Evolutionary conservation across 306 rosid genomes (phyloP), one percentile per base, ranked within the genome.

Genomic region (Senna tora): DNA sequence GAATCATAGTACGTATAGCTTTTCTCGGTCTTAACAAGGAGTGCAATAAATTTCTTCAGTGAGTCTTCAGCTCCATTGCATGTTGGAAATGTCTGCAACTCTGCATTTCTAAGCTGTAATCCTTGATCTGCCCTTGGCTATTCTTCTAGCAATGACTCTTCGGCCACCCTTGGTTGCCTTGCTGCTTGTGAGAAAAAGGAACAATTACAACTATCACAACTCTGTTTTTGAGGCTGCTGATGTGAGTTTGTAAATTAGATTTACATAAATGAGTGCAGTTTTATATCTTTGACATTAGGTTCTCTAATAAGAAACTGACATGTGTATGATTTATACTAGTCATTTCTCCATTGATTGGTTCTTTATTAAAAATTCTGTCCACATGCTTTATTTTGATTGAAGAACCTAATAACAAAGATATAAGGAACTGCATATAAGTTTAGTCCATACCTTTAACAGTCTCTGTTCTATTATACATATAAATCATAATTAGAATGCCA

Each of bases 41-140:
- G 16, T 63, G 67, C 38, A 21, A 76, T 25, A 67, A 53, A 60
- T 33, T 79, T 69, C 75, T 43, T 56, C 11, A 49, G 76, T 69
- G 78, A 71, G 75, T 56, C 42, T 33, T 60, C 66, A 60, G 11
- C 14, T 73, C 65, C 60, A 52, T 38, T 19, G 47, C 47, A 36
- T 36, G 28, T 21, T 5, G 15, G 15, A 5, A 8, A 4, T 8
- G 65, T 65, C 77, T 74, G 55, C 39, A 19, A 79, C 19, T 45
- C 85, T 91, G 55, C 39, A 19, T 81, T 22, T 45, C 85, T 91
- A 94, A 58, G 97, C 99, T 5, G 99, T 94, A 65, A 94, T 83
- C 82, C 97, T 91, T 50, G 77, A 79, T 39, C 99, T 82, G 54
- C 97, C 97, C 71, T 94, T 91, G 0, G 97, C 97, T 68, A 94